Conservation (phyloP, 164 flowering plant species). For the Amborella trichopoda region DNA sequence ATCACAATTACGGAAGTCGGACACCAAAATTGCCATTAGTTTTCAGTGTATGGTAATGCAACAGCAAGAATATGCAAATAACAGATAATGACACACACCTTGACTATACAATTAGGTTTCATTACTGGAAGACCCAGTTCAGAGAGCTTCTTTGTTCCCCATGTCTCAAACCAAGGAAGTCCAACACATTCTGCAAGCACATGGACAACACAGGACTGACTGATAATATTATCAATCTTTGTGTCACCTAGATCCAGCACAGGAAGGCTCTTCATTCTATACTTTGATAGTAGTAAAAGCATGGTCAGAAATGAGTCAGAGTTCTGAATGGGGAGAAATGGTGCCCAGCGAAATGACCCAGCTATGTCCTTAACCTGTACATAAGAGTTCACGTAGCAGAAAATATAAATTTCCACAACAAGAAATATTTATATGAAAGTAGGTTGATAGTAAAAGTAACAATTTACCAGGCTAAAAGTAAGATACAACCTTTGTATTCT, state of each 20-base stretch:
- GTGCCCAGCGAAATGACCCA: slow-evolving; percentile 98
- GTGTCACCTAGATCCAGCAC: slow-evolving; percentile 74
- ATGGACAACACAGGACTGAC: slow-evolving; percentile 91
- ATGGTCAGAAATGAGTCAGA: slow-evolving; percentile 80
- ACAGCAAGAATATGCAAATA: background rate
- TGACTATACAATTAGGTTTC: slow-evolving; percentile 36
- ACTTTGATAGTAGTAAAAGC: slow-evolving; percentile 85
- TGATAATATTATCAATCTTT: slow-evolving; percentile 67
- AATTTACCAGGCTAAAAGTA: background rate
- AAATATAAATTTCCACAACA: background rate
- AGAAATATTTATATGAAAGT: background rate
- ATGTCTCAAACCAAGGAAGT: slow-evolving; percentile 89
- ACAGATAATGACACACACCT: slow-evolving; percentile 24
- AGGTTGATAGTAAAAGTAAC: too few species aligned
- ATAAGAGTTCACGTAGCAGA: too few species aligned
- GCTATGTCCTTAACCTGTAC: slow-evolving; percentile 81
- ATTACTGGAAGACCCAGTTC: slow-evolving; percentile 81
- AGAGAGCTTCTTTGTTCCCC: slow-evolving; percentile 71
- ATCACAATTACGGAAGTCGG: too few species aligned
- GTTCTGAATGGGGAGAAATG: slow-evolving; percentile 86
- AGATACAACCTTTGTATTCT: slow-evolving; percentile 59
- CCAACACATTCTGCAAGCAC: slow-evolving; percentile 94
- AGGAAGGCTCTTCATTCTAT: slow-evolving; percentile 96
- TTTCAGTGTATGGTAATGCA: too few species aligned
- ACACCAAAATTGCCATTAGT: too few species aligned